Percentiles rank a stretch among this genome's conserved stretches.
Evolutionary conservation across 345 rosid genomes (phyloP).

Genomic region (Eucalyptus curtisii): DNA sequence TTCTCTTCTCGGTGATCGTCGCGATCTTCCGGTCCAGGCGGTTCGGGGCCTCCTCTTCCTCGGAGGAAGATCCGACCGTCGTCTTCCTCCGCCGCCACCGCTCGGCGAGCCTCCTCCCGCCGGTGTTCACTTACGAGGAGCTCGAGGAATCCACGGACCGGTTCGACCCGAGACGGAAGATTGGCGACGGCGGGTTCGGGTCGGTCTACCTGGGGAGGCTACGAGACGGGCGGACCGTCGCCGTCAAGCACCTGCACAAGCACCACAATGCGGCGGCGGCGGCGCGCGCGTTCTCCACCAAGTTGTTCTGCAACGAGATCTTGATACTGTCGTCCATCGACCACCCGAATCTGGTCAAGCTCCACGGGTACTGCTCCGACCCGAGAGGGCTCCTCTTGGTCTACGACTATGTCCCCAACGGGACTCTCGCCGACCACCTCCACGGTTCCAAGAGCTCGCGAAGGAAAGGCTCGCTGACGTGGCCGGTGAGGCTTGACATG

Average conservation of each 20-base stretch:
- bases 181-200: conserved; percentile 94
- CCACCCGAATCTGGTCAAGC: conserved; percentile 80
- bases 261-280: conserved; percentile 38
- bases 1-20: conserved; percentile 26
- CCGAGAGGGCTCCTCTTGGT: conserved; percentile 88
- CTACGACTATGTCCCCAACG: conserved; percentile 78
- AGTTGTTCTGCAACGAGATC: conserved; percentile 88
- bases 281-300: conserved; percentile 50
- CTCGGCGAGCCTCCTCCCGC: conserved; percentile 64
- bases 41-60: conserved; percentile 8
- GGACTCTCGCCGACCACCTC: conserved; percentile 85
- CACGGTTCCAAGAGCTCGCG: conserved; percentile 33
- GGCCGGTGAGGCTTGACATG: conserved; percentile 75
- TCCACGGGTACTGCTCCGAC: conserved; percentile 94
- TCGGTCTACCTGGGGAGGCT: conserved; percentile 76
- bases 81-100: conserved; percentile 76
- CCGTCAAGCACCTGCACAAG: conserved; percentile 78
- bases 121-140: conserved; percentile 85
- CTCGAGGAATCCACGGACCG: conserved; percentile 65
- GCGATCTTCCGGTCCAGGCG: conserved; percentile 44
- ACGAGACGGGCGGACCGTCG: conserved; percentile 56
- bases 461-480: conserved; percentile 21
- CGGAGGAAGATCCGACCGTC: conserved; percentile 69
- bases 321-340: conserved; percentile 70
- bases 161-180: conserved; percentile 73